Base-by-base conservation (phyloP, 1,284 basidiomycete genomes). In the Agroathelia rolfsii region DNA sequence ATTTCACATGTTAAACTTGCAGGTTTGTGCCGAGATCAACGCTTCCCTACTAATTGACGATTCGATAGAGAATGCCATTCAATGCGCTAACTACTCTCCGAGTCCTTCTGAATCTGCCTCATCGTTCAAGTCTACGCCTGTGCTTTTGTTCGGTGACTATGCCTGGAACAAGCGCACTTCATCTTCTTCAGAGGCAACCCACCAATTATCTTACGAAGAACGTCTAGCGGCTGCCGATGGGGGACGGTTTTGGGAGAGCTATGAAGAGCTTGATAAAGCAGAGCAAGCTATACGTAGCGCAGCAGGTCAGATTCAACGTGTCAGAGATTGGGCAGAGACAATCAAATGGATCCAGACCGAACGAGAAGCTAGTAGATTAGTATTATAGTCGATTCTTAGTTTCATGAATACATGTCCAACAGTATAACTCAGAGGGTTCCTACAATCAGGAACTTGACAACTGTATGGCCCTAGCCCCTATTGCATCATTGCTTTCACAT, bases 121-220 rank as follows among this genome's bases (percentile, higher is more conserved):
- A 27, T 15, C 6, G 6, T 30, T 41, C 5, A 50, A 56, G 11
- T 58, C 59, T n/a, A 53, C 69, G 10, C 69, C 63, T 2, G 75
- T 79, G n/a, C 56, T 87, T 21, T 62, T 88, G 5, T 86, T 86
- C 43, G 84, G 83, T n/a, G 56, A 70, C 29, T 84, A 85, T 45
- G 62, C 71, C 32, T 88, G 84, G 84, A 85, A 84, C 52, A 61
- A 58, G 47, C 66, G 71, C 37, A 44, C 61, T 23, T 67, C 67
- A 17, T 52, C 56, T 11, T 53, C 64, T 33, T 47, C 43, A 5
- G 62, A 71, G 37, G 60, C 67, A 33, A 48, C 51, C 34, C 68
- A 79, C 34, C 62, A 70, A 35, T 64, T 77, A 59, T 58, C 66
- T 13, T 85, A 76, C 46, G 66, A 70, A 37, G 63, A 66, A 45